Evolutionary conservation across 352 stramenopile species (phyloP).

Genomic region (Globisporangium alternatum): DNA sequence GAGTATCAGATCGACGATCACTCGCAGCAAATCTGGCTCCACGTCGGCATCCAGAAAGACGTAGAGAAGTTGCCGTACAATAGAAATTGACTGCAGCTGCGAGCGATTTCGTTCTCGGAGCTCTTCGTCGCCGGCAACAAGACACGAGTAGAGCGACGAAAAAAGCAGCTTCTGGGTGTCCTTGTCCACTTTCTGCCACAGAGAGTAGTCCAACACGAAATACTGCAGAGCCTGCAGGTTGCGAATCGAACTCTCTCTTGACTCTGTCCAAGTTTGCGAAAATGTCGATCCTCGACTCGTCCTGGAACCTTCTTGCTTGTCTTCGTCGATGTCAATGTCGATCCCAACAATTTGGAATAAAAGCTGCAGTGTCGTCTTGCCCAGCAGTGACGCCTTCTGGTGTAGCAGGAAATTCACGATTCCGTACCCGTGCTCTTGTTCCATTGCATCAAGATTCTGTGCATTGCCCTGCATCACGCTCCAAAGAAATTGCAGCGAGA

Average conservation of each 20-base stretch:
- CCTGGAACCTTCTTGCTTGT: not conserved
- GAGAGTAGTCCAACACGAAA: constrained; percentile 68
- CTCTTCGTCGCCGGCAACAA: constrained; percentile 45
- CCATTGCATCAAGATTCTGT: constrained; percentile 54
- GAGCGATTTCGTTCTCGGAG: constrained; percentile 51
- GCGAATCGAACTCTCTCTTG: constrained; percentile 39
- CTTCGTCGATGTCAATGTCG: constrained; percentile 27
- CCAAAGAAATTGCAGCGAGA: constrained; percentile 39
- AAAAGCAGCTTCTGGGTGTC: constrained; percentile 53
- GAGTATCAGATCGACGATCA: constrained; percentile 66
- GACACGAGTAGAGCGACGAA: constrained; percentile 57
- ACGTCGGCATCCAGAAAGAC: constrained; percentile 60
- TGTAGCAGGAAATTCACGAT: constrained; percentile 69
- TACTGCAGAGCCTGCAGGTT: constrained; percentile 69
- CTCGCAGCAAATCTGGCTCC: constrained; percentile 41
- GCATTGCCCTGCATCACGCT: constrained; percentile 31
- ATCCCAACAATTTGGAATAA: constrained; percentile 61
- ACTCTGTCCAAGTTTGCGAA: not conserved
- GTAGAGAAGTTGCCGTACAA: constrained; percentile 68
- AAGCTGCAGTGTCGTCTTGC: constrained; percentile 25
- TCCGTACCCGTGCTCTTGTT: constrained; percentile 70
- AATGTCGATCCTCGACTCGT: not conserved
- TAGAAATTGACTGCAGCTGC: constrained; percentile 59
- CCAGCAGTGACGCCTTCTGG: constrained; percentile 49
- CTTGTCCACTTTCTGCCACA: constrained; percentile 50